Evolutionary conservation across 352 stramenopile species (phyloP).

Genomic region (Phytophthora pini): DNA sequence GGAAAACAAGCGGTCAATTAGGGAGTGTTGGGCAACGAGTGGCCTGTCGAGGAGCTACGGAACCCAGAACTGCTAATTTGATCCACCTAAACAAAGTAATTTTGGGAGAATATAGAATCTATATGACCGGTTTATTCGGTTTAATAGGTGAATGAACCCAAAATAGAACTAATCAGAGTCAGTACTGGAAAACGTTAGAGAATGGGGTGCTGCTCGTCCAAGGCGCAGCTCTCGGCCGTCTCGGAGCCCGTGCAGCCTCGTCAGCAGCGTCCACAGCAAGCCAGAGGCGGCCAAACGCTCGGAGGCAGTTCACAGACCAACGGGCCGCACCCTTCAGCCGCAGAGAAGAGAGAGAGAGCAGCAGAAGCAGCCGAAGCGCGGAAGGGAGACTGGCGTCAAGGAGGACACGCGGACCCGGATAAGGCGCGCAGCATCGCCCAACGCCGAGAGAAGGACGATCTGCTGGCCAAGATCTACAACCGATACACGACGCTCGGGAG

Average conservation of each 20-base stretch:
- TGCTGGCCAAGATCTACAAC: slow-evolving; percentile 85
- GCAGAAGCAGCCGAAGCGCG: slow-evolving; percentile 74
- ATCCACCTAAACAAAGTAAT: background rate
- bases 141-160: background rate
- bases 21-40: slow-evolving; percentile 5
- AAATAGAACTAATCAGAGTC: slow-evolving; percentile 6
- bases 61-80: slow-evolving; percentile 16
- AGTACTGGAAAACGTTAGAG: slow-evolving; percentile 14
- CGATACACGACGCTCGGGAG: slow-evolving; percentile 76
- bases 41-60: slow-evolving; percentile 11
- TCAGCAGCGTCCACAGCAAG: background rate
- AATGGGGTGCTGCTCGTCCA: slow-evolving; percentile 83
- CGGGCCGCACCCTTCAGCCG: slow-evolving; percentile 52
- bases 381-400: slow-evolving; percentile 81
- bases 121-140: background rate
- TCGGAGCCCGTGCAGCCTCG: slow-evolving; percentile 12
- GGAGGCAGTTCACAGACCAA: slow-evolving; percentile 16
- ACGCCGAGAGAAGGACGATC: slow-evolving; percentile 84
- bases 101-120: background rate
- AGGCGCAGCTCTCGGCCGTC: slow-evolving; percentile 48
- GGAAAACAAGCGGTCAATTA: background rate
- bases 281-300: slow-evolving; percentile 6
- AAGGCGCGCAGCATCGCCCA: slow-evolving; percentile 71
- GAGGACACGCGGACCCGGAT: slow-evolving; percentile 60
- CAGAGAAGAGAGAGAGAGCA: slow-evolving; percentile 68